Evolutionary conservation across 2,329 filamentous ascomycete genomes (phyloP), one percentile per base, ranked within the genome.

Genomic region (Xylaria sp.): DNA sequence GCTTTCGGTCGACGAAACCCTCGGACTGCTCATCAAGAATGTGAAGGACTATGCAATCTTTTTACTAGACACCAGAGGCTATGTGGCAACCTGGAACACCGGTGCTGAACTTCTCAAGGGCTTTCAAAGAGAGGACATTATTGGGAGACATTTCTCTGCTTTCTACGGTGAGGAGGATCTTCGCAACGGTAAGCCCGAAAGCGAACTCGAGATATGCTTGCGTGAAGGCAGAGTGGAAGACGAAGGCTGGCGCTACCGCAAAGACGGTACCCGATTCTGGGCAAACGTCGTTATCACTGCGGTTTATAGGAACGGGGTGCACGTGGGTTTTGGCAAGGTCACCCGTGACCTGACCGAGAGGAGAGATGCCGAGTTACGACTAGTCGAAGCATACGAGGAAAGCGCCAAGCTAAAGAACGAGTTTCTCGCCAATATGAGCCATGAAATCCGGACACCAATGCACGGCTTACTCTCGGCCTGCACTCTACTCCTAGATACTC

Each of bases 11-110:
- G 59, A 61, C 15, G 59, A 61, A 46, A 57, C 59, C 3, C 40
- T 61, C 19, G 53, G 53, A 4, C 23, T 61, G 2, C 59, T 61
- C 7, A 57, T 61, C 15, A 54, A 57, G 9, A 38, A 54, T 3
- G 59, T 61, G 31, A 57, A 57, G 12, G 59, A 61, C 31, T 61
- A 61, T n/a, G 59, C 59, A 23, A 61, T 61, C 14, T 61, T 61
- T n/a, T 47, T 61, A 1, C 53, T 61, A 7, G 59, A 61, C 4
- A 61, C 59, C 9, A 53, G 53, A 6, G 59, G 59, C 3, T 61
- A 57, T 12, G 59, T 61, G 11, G 59, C 59, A 31, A 61, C 59
- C 0, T 61, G 59, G 59, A 61, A 61, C 15, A 15, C 38, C 8
- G 59, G 59, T 15, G 59, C 59, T 4, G 23, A 57, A 21, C 14